A percentile compares a stretch with the other conserved stretches of the same genome.
These are phyloP conservation scores for Mucor velutinosus DNA, from an alignment of 371 early-diverging fungal genomes.

Conservation along the genomic window DNA sequence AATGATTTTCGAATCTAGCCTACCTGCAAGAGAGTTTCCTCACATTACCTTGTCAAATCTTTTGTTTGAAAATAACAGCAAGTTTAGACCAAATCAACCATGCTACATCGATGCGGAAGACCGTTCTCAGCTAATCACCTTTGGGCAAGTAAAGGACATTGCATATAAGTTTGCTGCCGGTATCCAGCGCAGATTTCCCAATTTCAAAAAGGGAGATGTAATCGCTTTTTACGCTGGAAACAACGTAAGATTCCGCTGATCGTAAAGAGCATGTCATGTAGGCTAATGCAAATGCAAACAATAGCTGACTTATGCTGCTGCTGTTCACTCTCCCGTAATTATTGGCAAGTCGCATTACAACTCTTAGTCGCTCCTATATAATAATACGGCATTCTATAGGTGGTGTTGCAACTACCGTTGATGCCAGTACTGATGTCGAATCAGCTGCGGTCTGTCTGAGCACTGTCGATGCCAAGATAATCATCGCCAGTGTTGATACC, in stretches of 20 bases:
- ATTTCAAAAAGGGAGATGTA: conserved; percentile 61
- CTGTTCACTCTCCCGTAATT: conserved; percentile 10
- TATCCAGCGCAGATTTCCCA: neutral
- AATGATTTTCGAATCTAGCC: neutral
- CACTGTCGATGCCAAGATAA: conserved; percentile 54
- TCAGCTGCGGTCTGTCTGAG: conserved; percentile 65
- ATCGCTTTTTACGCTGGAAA: conserved; percentile 67
- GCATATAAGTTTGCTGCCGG: conserved; percentile 5
- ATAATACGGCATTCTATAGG: conserved; percentile 29
- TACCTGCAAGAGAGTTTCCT: neutral
- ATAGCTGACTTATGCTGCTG: neutral
- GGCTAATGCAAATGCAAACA: neutral
- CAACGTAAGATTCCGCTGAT: conserved; percentile 6
- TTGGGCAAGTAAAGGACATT: neutral
- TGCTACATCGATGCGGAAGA: conserved; percentile 1
- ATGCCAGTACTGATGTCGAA: conserved; percentile 49
- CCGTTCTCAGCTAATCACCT: neutral
- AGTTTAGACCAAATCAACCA: neutral
- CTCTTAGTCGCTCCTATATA: neutral
- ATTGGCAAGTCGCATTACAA: conserved; percentile 10
- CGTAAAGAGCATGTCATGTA: neutral
- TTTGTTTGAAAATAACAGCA: conserved; percentile 3
- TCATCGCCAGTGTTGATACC: conserved; percentile 29
- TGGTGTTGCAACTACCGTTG: conserved; percentile 62
- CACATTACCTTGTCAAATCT: neutral